Conservation (phyloP, 345 rosid genomes). For the Melastoma malabathricum region DNA sequence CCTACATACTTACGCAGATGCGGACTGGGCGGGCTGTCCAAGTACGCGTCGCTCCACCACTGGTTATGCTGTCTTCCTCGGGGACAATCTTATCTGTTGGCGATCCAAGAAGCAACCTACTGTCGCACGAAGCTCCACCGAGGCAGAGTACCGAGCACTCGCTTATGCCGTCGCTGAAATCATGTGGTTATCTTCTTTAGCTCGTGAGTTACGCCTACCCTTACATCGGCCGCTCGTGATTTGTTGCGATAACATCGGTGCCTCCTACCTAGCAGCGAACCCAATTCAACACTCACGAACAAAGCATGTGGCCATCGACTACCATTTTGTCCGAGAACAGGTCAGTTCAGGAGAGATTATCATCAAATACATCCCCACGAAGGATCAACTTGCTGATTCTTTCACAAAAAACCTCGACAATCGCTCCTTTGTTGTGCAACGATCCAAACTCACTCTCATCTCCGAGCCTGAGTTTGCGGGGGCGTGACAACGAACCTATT, state of each 20-base stretch:
- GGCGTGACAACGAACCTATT: no score
- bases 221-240: background rate
- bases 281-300: background rate
- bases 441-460: no score
- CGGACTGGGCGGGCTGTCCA: background rate
- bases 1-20: background rate
- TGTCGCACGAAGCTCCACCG: background rate
- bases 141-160: background rate
- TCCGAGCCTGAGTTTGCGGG: no score
- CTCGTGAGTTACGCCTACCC: background rate
- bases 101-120: background rate
- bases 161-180: background rate
- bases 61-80: background rate
- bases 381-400: no score
- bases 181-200: background rate
- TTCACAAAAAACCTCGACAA: no score
- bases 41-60: background rate
- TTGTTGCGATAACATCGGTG: slow-evolving; percentile 2
- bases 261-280: background rate
- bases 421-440: no score
- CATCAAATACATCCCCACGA: no score
- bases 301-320: slow-evolving; percentile 1
- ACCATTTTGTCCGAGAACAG: background rate
- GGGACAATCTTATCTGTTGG: slow-evolving; percentile 1
- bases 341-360: no score